Evolutionary conservation across 2,329 filamentous ascomycete genomes (phyloP).

Genomic region (Ophiocordyceps camponoti-leonardi): DNA sequence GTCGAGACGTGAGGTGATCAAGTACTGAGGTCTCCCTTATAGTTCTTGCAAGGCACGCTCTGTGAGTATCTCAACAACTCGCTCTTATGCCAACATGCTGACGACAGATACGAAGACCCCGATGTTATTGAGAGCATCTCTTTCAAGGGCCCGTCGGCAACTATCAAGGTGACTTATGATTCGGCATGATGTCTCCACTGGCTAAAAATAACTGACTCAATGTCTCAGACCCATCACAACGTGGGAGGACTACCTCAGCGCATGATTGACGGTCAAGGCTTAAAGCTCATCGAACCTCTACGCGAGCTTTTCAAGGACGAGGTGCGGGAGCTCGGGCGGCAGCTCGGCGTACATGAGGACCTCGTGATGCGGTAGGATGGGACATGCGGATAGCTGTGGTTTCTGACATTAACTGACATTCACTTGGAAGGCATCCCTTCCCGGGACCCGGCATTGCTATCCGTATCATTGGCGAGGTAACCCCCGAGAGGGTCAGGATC

Average conservation of each 20-base stretch:
- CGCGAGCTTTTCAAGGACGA: constrained; percentile 24
- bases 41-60: constrained; percentile 71
- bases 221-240: constrained; percentile 27
- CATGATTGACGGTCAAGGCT: constrained; percentile 24
- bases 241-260: constrained; percentile 49
- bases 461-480: constrained; percentile 72
- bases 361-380: constrained; percentile 12
- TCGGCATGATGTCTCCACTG: background rate
- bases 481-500: constrained; percentile 60
- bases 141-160: constrained; percentile 30
- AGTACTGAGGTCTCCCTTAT: background rate
- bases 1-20: background rate
- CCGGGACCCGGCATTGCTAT: constrained; percentile 48
- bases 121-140: constrained; percentile 28
- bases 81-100: background rate
- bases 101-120: constrained; percentile 1
- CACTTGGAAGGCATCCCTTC: background rate
- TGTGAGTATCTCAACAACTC: constrained; percentile 21
- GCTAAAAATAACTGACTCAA: background rate
- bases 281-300: constrained; percentile 40
- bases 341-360: constrained; percentile 14
- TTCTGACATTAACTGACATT: background rate
- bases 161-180: constrained; percentile 22
- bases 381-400: background rate
- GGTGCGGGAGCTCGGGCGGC: constrained; percentile 20